phyloP scores from a whole-genome alignment of 192 early-diverging fungal species.

The Linnemannia exigua region DNA sequence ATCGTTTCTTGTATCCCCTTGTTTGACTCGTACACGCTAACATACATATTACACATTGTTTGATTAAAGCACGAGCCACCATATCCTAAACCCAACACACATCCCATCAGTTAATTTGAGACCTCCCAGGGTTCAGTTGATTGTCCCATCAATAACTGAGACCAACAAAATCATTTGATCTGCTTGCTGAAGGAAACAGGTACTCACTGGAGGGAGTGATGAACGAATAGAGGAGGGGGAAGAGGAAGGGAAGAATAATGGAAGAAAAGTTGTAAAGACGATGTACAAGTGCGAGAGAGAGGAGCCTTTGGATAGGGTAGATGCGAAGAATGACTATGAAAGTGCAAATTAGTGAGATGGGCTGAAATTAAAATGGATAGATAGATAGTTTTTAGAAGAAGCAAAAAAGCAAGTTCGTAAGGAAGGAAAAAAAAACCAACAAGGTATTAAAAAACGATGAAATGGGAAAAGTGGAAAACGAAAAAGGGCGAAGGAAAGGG shows the following conservation, averaged over 20 bases:
- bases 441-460: not conserved
- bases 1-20: not conserved
- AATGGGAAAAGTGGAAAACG: constrained; percentile 2
- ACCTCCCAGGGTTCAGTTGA: too few relatives aligned
- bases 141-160: not conserved
- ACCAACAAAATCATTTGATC: not conserved
- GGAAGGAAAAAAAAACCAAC: not conserved
- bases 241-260: not conserved
- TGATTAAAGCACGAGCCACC: not conserved
- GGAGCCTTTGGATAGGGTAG: too few relatives aligned
- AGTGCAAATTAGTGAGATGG: too few relatives aligned
- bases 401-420: not conserved
- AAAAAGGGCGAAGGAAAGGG: not conserved
- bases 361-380: not conserved
- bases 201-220: not conserved
- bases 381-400: too few relatives aligned
- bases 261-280: too few relatives aligned
- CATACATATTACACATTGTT: not conserved
- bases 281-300: too few relatives aligned
- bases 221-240: not conserved
- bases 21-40: not conserved
- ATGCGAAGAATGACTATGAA: too few relatives aligned
- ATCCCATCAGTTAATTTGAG: not conserved
- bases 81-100: not conserved
- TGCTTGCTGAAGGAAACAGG: not conserved